Percentiles rank a stretch among this genome's conserved stretches.
phyloP scores from a whole-genome alignment of 345 rosid species.

The Moricandia moricandioides region DNA sequence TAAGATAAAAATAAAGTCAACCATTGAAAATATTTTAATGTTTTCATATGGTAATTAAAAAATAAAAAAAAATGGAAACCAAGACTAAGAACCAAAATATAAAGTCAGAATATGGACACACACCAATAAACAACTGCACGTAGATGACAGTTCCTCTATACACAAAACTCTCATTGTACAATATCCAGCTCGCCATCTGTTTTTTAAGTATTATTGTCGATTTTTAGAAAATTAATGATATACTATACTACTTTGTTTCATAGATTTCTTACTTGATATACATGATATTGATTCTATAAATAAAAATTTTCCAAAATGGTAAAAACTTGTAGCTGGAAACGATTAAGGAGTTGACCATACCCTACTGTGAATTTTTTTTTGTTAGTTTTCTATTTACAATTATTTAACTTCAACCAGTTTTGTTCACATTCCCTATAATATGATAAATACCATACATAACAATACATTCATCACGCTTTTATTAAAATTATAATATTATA shows the following conservation, averaged over 20 bases:
- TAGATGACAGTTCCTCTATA: neutral
- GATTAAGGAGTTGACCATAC: neutral
- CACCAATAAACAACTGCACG: neutral
- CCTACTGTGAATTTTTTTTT: neutral
- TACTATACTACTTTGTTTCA: neutral
- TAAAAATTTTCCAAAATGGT: neutral
- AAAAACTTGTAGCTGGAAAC: neutral
- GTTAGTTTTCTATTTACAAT: neutral
- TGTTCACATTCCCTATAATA: neutral
- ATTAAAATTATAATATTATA: neutral
- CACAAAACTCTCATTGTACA: neutral
- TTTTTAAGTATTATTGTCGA: neutral
- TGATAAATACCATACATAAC: neutral
- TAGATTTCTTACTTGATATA: neutral
- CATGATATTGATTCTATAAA: neutral
- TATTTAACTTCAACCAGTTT: neutral
- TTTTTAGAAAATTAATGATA: neutral
- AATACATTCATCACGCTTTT: neutral
- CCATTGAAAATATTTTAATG: no score
- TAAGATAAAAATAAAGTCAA: no score
- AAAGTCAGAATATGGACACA: neutral
- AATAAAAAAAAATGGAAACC: neutral
- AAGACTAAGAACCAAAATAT: neutral
- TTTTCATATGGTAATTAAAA: no score
- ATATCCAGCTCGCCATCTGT: neutral